A percentile compares a stretch with the other conserved stretches of the same genome.
phyloP scores from a whole-genome alignment of 768 basidiomycete genomes.

The Mycena leptocephala region DNA sequence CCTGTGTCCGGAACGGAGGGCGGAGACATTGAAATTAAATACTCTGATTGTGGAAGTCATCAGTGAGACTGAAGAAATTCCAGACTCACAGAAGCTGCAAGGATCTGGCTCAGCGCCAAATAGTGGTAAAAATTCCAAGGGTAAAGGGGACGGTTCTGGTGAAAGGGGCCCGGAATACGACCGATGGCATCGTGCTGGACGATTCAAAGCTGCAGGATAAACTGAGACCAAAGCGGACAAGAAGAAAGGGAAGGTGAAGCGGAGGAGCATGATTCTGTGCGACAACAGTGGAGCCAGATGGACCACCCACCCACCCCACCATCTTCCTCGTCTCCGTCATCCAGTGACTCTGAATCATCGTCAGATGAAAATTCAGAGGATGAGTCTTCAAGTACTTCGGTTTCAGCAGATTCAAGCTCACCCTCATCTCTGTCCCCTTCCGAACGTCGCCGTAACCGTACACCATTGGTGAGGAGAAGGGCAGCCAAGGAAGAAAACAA shows the following conservation, averaged over 20 bases:
- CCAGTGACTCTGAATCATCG: not conserved
- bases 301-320: not conserved
- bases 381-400: no score
- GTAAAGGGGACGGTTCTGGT: not conserved
- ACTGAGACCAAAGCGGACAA: not conserved
- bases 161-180: not conserved
- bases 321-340: not conserved
- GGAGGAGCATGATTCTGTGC: not conserved
- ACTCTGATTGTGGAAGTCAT: not conserved
- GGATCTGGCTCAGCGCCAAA: not conserved
- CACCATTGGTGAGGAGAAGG: not conserved
- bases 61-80: not conserved
- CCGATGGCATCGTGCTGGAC: no score
- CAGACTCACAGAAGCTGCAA: no score
- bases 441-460: not conserved
- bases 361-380: not conserved
- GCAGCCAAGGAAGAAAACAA: not conserved
- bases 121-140: not conserved
- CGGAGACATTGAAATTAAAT: not conserved
- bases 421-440: not conserved
- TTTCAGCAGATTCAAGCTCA: not conserved
- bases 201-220: not conserved
- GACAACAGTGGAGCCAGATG: not conserved
- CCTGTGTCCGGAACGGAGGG: conserved; percentile 6
- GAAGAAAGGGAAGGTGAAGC: not conserved